Percentiles rank a stretch among this genome's conserved stretches.
phyloP scores from a whole-genome alignment of 805 yeast species.

The Hanseniaspora jakobsenii region DNA sequence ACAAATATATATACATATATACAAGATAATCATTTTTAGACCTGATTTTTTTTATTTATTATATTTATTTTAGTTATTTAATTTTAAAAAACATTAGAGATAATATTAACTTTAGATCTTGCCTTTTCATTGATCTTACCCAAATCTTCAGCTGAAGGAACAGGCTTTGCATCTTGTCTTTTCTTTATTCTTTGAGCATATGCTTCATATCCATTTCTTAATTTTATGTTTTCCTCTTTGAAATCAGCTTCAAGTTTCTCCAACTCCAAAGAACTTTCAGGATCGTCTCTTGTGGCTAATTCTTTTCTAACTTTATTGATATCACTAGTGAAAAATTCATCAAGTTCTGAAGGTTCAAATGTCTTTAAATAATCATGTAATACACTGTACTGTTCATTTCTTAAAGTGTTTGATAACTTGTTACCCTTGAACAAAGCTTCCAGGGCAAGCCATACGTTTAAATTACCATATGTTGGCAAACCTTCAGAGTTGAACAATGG shows the following conservation, averaged over 20 bases:
- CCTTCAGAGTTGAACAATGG: slow-evolving; percentile 18
- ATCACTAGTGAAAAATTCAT: slow-evolving; percentile 4
- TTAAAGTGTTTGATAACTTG: no score
- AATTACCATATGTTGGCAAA: slow-evolving; percentile 23
- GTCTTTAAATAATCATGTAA: background rate
- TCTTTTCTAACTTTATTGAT: slow-evolving; percentile 11
- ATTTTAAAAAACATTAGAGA: slow-evolving; percentile 2
- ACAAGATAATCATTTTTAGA: background rate
- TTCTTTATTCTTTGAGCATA: slow-evolving; percentile 15
- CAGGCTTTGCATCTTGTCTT: background rate
- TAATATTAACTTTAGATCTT: background rate
- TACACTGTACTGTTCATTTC: background rate
- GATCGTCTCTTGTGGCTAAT: background rate
- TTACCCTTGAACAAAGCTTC: slow-evolving; percentile 19
- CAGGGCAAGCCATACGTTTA: slow-evolving; percentile 26
- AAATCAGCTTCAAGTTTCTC: background rate
- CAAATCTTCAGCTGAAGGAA: background rate
- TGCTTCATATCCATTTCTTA: slow-evolving; percentile 21
- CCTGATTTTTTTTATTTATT: background rate
- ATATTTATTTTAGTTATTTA: background rate
- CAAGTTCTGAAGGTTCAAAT: background rate
- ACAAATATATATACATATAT: background rate
- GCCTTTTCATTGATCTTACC: slow-evolving; percentile 3
- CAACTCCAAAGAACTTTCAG: background rate
- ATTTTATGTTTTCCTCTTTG: background rate